Percentiles rank a stretch among this genome's conserved stretches.
These are phyloP conservation scores for Marasmius oreades DNA, from an alignment of 1,284 basidiomycete genomes.

Conservation along the genomic window DNA sequence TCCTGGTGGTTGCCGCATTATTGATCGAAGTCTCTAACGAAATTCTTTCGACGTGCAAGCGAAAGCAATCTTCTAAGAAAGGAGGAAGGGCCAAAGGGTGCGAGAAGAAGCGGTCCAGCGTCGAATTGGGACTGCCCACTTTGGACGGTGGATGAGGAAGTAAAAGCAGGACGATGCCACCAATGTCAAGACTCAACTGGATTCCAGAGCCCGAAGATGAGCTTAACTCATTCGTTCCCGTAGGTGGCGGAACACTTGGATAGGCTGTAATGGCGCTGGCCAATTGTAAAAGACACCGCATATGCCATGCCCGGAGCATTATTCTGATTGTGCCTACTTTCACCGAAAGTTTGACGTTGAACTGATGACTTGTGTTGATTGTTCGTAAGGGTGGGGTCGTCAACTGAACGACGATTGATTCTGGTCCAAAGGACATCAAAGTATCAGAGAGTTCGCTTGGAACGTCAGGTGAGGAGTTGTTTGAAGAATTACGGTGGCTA, in stretches of 20 bases:
- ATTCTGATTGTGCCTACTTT: slow-evolving; percentile 48
- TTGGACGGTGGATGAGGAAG: slow-evolving; percentile 29
- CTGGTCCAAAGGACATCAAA: slow-evolving; percentile 54
- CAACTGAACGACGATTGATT: slow-evolving; percentile 53
- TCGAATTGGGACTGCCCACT: slow-evolving; percentile 3
- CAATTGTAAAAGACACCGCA: slow-evolving; percentile 44
- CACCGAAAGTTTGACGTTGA: slow-evolving; percentile 32
- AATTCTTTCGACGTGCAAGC: slow-evolving; percentile 54
- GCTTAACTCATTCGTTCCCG: slow-evolving; percentile 4
- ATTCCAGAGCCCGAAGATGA: slow-evolving; percentile 29
- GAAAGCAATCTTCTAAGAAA: slow-evolving; percentile 46
- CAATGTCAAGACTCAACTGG: slow-evolving; percentile 35
- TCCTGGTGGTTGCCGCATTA: slow-evolving; percentile 14
- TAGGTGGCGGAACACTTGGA: slow-evolving; percentile 10
- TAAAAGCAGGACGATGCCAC: slow-evolving; percentile 49
- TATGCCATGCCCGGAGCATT: slow-evolving; percentile 49
- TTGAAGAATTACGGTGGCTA: not conserved
- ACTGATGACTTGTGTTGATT: slow-evolving; percentile 7
- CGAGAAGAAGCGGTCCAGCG: slow-evolving; percentile 44
- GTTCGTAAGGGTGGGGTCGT: slow-evolving; percentile 38
- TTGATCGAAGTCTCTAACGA: slow-evolving; percentile 31
- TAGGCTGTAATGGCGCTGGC: slow-evolving; percentile 34
- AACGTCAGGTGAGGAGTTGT: not conserved
- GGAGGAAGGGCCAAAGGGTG: slow-evolving; percentile 54
- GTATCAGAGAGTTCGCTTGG: slow-evolving; percentile 32